These are phyloP conservation scores for Tripterygium wilfordii DNA, from an alignment of 177 flowering plant species.

Conservation along the genomic window DNA sequence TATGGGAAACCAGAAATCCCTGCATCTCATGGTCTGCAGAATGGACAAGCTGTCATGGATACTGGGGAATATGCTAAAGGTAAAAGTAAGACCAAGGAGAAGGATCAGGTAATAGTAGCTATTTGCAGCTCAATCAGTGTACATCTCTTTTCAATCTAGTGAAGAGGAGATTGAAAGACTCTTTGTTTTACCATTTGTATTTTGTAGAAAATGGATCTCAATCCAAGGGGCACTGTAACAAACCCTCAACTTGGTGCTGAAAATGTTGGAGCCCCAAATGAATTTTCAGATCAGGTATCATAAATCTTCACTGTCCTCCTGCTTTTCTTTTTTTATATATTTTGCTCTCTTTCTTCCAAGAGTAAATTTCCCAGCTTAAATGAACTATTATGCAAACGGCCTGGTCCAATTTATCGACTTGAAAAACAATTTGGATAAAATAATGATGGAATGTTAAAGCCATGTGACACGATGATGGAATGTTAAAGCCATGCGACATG, in stretches of 20 bases:
- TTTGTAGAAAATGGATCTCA: no score
- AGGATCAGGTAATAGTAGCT: constrained; percentile 45
- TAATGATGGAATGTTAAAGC: no score
- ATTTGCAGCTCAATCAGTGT: not conserved
- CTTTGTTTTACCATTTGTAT: no score
- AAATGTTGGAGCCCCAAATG: constrained; percentile 18
- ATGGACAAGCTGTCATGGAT: constrained; percentile 18
- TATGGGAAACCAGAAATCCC: constrained; percentile 18
- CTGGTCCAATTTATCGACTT: no score
- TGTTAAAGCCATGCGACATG: no score
- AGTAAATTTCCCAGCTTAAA: no score
- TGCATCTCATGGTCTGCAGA: constrained; percentile 16
- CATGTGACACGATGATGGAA: no score
- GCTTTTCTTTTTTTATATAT: not conserved
- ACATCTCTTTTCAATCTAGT: no score
- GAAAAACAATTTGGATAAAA: no score
- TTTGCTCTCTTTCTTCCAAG: not conserved
- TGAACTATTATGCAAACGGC: no score
- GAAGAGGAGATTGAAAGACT: no score
- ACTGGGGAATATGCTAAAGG: constrained; percentile 22
- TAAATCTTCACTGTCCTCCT: no score
- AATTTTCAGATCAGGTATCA: constrained; percentile 33
- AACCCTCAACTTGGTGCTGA: constrained; percentile 15
- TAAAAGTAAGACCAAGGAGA: constrained; percentile 16
- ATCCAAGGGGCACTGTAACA: constrained; percentile 7